Percentiles rank a stretch among this genome's conserved stretches.
These are phyloP conservation scores for Aspergillus oerlinghausenensis DNA, from an alignment of 2,329 filamentous ascomycete species.

Conservation along the genomic window DNA sequence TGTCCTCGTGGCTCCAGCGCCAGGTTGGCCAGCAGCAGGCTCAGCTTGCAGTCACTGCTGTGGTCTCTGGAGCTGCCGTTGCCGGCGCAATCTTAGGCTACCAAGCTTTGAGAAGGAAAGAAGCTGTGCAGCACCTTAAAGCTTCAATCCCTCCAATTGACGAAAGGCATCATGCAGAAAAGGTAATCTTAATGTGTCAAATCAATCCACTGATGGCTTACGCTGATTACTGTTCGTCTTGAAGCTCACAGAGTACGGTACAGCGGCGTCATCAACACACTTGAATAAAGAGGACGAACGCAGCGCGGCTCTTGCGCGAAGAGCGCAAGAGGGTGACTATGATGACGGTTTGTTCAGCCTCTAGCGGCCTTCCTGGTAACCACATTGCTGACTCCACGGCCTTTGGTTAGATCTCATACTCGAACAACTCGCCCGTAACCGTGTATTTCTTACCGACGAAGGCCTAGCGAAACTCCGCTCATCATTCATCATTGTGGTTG, in stretches of 20 bases:
- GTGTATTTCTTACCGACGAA: constrained; percentile 79
- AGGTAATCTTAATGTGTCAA: constrained; percentile 31
- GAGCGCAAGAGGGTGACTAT: constrained; percentile 60
- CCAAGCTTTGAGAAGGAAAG: constrained; percentile 52
- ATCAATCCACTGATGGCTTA: background rate
- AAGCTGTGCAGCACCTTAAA: constrained; percentile 55
- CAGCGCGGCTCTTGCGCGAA: constrained; percentile 53
- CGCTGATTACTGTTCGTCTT: constrained; percentile 34
- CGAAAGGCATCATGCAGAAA: constrained; percentile 47
- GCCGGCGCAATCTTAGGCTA: constrained; percentile 53
- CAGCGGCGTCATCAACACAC: constrained; percentile 26
- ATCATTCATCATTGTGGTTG: constrained; percentile 83
- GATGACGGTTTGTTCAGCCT: constrained; percentile 50
- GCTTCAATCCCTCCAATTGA: constrained; percentile 56
- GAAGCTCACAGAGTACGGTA: constrained; percentile 50
- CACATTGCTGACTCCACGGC: constrained; percentile 1
- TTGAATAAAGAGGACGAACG: constrained; percentile 53
- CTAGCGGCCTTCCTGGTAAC: background rate
- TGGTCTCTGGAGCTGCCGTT: constrained; percentile 41
- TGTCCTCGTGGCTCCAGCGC: constrained; percentile 44
- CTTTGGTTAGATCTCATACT: constrained; percentile 69
- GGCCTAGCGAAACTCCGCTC: constrained; percentile 74
- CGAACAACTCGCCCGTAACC: constrained; percentile 89
- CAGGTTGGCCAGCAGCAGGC: constrained; percentile 38
- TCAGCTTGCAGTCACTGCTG: constrained; percentile 41